Evolutionary conservation across 202 grass and related monocot species (phyloP).

Genomic region (Panicum hallii): DNA sequence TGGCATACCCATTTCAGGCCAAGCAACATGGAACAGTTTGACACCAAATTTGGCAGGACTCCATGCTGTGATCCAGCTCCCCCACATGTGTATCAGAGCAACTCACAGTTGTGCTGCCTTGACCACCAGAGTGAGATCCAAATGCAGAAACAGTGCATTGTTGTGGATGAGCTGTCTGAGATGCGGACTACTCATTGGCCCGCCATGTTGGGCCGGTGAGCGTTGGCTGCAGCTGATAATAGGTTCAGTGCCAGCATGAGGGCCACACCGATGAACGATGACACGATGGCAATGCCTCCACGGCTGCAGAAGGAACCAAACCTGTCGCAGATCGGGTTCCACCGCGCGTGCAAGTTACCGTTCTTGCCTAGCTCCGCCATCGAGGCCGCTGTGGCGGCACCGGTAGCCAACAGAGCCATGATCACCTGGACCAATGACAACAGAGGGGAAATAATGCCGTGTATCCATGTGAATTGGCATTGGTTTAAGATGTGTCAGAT

Average conservation of each 20-base stretch:
- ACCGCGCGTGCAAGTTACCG: conserved; percentile 77
- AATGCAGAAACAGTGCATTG: conserved; percentile 34
- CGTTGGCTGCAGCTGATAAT: conserved; percentile 44
- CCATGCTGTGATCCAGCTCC: conserved; percentile 32
- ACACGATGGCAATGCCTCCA: conserved; percentile 59
- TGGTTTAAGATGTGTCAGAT: conserved; percentile 28
- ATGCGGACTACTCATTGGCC: conserved; percentile 48
- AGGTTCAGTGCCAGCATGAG: conserved; percentile 64
- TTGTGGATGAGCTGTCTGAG: conserved; percentile 49
- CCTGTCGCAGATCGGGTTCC: conserved; percentile 83
- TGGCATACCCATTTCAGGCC: conserved; percentile 47
- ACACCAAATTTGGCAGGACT: conserved; percentile 29
- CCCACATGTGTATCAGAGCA: conserved; percentile 26
- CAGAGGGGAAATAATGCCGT: neutral
- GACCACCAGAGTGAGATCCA: conserved; percentile 35
- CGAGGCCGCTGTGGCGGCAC: conserved; percentile 57
- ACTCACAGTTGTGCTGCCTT: conserved; percentile 18
- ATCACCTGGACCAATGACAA: conserved; percentile 59
- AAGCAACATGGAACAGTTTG: conserved; percentile 41
- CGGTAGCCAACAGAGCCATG: conserved; percentile 62
- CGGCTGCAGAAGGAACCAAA: conserved; percentile 78
- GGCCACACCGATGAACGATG: conserved; percentile 57
- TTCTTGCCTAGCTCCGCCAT: conserved; percentile 83
- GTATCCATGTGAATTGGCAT: conserved; percentile 6
- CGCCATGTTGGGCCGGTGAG: conserved; percentile 28